Base-by-base conservation (phyloP, 345 rosid genomes). In the Heritiera fomes region DNA sequence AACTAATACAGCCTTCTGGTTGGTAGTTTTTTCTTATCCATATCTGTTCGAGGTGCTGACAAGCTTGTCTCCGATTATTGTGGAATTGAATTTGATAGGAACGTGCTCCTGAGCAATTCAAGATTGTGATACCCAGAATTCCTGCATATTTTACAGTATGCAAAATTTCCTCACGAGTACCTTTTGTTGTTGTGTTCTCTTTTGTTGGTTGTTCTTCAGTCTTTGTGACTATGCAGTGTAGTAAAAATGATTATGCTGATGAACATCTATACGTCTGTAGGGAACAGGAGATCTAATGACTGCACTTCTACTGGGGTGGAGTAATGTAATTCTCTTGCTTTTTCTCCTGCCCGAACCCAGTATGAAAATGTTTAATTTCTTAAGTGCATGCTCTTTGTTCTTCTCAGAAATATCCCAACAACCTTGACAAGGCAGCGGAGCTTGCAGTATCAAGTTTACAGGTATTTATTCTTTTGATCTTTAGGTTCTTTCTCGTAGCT, bases 211-310 rank as follows among this genome's bases (percentile, higher is more conserved):
- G 53, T 20, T 10, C 77, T 41, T 60, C n/a, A 59, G 14, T 58
- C 53, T 40, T 75, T 8, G 2, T 55, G 7, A 56, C n/a, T 2
- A 2, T 75, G 68, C 23, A 1, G 12, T 38, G 5, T 4, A 7
- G 68, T 2, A 75, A 23, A 47, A 0, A 60, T n/a, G 55, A 45
- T 63, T 75, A 46, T 38, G 60, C 56, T 56, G 75, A 78, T 78
- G 30, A 67, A 50, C 17, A 3, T 74, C 55, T 55, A 71, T 76
- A 62, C 65, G 59, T 50, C 61, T 89, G 86, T 77, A 96, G 98
- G 99, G 99, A 80, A 94, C 97, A 1, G 99, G 99, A 83, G 99
- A 96, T 91, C 90, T 94, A 75, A 92, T 87, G 92, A 96, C 99
- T 46, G 97, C 99, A 79, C 97, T 96, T 75, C 87, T 96, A 52